Conservation (phyloP, 768 basidiomycete genomes). For the Albatrellus ellisii region DNA sequence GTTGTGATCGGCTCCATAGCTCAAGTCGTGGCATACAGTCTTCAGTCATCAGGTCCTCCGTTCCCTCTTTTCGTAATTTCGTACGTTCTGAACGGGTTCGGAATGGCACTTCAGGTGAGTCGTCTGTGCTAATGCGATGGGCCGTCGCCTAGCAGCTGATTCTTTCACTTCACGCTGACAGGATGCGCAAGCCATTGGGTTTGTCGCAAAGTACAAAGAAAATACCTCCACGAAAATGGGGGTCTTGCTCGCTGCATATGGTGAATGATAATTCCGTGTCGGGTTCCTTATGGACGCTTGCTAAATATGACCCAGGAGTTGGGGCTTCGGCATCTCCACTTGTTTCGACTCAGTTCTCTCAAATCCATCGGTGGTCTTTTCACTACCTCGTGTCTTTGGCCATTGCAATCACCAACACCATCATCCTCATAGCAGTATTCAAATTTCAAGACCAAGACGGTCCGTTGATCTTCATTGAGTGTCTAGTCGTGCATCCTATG, state of each 20-base stretch:
- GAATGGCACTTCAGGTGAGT: conserved; percentile 32
- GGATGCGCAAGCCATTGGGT: conserved; percentile 3
- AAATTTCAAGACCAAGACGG: conserved; percentile 20
- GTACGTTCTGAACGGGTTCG: conserved; percentile 31
- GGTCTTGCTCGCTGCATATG: neutral
- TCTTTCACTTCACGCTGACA: neutral
- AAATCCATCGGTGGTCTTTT: conserved; percentile 23
- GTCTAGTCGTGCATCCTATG: no score
- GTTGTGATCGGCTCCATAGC: conserved; percentile 16
- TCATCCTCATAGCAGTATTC: conserved; percentile 17
- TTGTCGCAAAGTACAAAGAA: conserved; percentile 1
- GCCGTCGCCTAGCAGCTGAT: neutral
- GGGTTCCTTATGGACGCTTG: neutral
- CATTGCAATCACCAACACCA: conserved; percentile 16
- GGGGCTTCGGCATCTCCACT: conserved; percentile 40
- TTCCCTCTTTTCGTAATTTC: conserved; percentile 32
- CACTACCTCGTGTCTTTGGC: neutral
- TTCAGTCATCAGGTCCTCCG: conserved; percentile 29
- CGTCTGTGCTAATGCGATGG: conserved; percentile 14
- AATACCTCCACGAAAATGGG: neutral
- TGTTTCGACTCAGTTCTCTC: conserved; percentile 40
- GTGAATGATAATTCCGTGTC: neutral
- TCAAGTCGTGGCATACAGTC: conserved; percentile 21
- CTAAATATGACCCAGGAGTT: conserved; percentile 17
- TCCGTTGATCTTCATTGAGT: conserved; percentile 21